A percentile compares a stretch with the other conserved stretches of the same genome.
Conservation (phyloP, 2,329 filamentous ascomycete species). For the Dryadomyces sulphureus region DNA sequence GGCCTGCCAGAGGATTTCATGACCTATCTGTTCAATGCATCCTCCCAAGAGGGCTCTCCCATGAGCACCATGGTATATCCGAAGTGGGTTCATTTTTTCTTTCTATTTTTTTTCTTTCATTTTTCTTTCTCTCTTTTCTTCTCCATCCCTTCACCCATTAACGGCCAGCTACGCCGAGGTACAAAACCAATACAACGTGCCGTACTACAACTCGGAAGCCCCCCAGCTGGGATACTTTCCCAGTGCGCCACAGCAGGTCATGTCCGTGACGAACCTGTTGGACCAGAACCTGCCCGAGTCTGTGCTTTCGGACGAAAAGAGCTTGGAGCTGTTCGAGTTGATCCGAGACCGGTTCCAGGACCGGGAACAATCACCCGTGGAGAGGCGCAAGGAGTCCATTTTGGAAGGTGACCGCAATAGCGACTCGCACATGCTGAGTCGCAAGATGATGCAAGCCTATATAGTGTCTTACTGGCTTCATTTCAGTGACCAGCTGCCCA, state of each 20-base stretch:
- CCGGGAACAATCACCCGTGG: constrained; percentile 56
- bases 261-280: constrained; percentile 76
- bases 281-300: constrained; percentile 69
- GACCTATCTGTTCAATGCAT: constrained; percentile 65
- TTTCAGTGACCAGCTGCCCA: constrained; percentile 87
- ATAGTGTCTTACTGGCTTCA: constrained; percentile 89
- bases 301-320: constrained; percentile 74
- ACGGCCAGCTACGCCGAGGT: constrained; percentile 36
- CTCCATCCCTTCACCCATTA: too few relatives aligned
- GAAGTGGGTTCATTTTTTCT: constrained; percentile 26
- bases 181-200: constrained; percentile 29
- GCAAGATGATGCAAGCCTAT: constrained; percentile 92
- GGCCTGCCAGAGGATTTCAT: constrained; percentile 80
- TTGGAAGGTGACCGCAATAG: constrained; percentile 62
- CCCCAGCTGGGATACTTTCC: constrained; percentile 40
- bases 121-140: too few relatives aligned
- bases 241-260: constrained; percentile 56
- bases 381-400: constrained; percentile 61
- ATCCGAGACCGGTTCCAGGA: constrained; percentile 74
- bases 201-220: constrained; percentile 34
- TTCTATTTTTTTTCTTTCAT: too few relatives aligned
- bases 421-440: constrained; percentile 55
- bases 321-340: constrained; percentile 66
- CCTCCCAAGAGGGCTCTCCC: constrained; percentile 34
- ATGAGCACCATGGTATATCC: constrained; percentile 34